These are phyloP conservation scores for Trichoderma cornu-damae DNA, from an alignment of 2,329 filamentous ascomycete genomes.

Conservation along the genomic window DNA sequence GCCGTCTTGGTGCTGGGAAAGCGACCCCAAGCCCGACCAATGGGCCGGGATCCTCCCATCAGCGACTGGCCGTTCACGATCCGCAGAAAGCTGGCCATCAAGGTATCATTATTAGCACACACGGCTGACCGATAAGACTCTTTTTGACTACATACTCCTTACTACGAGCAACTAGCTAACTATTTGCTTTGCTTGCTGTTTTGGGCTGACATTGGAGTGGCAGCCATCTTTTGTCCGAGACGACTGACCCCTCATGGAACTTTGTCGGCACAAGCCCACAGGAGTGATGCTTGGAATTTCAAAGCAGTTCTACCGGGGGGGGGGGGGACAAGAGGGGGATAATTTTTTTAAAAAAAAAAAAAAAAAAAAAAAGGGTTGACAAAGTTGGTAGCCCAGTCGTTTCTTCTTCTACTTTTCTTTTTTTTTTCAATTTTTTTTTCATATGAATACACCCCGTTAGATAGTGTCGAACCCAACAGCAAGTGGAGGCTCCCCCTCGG, in stretches of 20 bases:
- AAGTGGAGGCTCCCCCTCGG: constrained; percentile 9
- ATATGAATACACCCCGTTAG: not conserved
- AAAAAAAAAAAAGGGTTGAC: not conserved
- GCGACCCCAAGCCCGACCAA: constrained; percentile 7
- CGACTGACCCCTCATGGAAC: not conserved
- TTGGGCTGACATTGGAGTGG: not conserved
- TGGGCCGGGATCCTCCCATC: constrained; percentile 6
- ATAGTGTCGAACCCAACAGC: not conserved
- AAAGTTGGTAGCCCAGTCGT: not conserved
- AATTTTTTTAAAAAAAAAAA: too few relatives aligned
- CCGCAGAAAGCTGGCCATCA: constrained; percentile 11
- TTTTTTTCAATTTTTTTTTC: not conserved
- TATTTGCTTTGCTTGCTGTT: not conserved
- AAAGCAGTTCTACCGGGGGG: too few relatives aligned
- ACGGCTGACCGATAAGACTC: constrained; percentile 7
- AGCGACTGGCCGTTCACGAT: constrained; percentile 10
- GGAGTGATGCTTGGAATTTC: not conserved
- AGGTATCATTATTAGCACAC: not conserved
- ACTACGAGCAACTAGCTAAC: not conserved
- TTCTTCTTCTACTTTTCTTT: not conserved
- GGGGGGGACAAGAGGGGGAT: too few relatives aligned
- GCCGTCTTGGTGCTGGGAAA: constrained; percentile 16
- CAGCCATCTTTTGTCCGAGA: not conserved
- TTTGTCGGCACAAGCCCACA: not conserved
- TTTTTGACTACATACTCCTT: not conserved